phyloP scores from a whole-genome alignment of 805 yeast genomes.

The Torulaspora delbrueckii region DNA sequence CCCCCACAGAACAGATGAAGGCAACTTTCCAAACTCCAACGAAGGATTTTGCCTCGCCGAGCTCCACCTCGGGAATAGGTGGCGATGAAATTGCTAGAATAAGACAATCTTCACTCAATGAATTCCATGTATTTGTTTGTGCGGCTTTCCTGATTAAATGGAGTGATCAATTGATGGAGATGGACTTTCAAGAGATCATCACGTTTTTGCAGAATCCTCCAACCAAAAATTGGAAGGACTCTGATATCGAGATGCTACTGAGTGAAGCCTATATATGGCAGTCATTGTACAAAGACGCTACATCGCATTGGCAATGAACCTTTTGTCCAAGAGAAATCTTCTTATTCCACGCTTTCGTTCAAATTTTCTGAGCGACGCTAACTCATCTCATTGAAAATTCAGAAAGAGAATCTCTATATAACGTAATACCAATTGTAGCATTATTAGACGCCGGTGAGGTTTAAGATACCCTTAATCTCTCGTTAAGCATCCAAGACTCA shows the following conservation, averaged over 20 bases:
- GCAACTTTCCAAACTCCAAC: conserved; percentile 22
- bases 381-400: not conserved
- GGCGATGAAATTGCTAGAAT: conserved; percentile 16
- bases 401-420: not conserved
- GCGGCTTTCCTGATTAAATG: conserved; percentile 93
- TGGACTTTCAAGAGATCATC: conserved; percentile 93
- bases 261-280: conserved; percentile 98
- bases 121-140: conserved; percentile 94
- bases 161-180: conserved; percentile 66
- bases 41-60: conserved; percentile 11
- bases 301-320: conserved; percentile 64
- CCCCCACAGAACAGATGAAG: conserved; percentile 21
- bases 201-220: conserved; percentile 89
- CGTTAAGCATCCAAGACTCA: not conserved
- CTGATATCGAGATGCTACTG: conserved; percentile 83
- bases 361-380: not conserved
- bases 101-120: conserved; percentile 47
- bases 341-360: not conserved
- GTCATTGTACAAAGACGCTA: conserved; percentile 80
- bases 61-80: conserved; percentile 13
- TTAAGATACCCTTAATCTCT: not conserved
- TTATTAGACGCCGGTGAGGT: not conserved
- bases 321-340: not conserved
- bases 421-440: not conserved
- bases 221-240: conserved; percentile 77